phyloP scores from a whole-genome alignment of 176 grass and related monocot genomes.

The Zoysia pacifica region DNA sequence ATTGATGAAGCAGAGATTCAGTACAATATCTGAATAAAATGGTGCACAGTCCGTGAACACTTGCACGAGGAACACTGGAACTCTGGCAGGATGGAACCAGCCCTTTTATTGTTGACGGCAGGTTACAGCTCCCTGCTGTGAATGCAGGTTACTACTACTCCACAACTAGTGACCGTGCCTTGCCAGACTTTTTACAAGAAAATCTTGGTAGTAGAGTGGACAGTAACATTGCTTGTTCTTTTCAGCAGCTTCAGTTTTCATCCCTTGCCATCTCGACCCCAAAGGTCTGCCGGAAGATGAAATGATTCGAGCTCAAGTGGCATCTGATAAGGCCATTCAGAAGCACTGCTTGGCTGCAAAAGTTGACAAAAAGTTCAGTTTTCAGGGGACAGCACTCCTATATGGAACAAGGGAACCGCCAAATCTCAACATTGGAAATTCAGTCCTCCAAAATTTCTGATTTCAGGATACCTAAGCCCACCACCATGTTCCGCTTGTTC shows the following conservation, averaged over 20 bases:
- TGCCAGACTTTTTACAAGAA: background rate
- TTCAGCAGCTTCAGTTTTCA: background rate
- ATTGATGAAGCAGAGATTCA: background rate
- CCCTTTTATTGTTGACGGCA: background rate
- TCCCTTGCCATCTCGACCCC: background rate
- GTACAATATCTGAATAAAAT: background rate
- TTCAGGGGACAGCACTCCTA: background rate
- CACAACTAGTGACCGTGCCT: background rate
- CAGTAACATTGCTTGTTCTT: background rate
- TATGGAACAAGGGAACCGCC: background rate
- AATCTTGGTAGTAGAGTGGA: background rate
- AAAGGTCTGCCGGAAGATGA: background rate
- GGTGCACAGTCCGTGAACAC: background rate
- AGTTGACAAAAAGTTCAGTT: background rate
- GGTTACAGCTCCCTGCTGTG: background rate
- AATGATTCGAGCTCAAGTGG: background rate
- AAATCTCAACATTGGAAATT: background rate
- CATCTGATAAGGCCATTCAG: background rate
- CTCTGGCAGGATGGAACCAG: background rate
- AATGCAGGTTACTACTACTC: background rate
- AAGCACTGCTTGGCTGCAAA: conserved; percentile 15
- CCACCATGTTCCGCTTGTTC: background rate
- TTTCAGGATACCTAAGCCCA: too few relatives aligned
- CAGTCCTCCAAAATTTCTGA: background rate
- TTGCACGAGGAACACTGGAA: background rate